Evolutionary conservation across 768 basidiomycete species (phyloP).

Genomic region (Favolaschia claudopus): DNA sequence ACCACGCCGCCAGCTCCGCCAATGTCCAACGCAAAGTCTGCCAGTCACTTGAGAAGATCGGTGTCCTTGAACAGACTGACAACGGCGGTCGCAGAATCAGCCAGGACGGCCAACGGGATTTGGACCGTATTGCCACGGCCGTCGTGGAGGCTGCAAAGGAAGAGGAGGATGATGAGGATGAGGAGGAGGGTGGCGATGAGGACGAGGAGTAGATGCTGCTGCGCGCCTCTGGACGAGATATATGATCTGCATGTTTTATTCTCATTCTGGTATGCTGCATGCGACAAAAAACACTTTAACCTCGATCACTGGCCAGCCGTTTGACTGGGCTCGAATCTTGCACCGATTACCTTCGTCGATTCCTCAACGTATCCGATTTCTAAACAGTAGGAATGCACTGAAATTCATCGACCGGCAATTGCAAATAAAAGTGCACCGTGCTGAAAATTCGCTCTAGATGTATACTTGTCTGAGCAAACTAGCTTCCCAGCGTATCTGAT

Average conservation of each 20-base stretch:
- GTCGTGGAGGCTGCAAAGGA: constrained; percentile 82
- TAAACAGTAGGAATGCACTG: too few species aligned
- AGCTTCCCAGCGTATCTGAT: too few species aligned
- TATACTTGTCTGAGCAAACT: too few species aligned
- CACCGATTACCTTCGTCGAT: too few species aligned
- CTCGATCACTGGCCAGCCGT: too few species aligned
- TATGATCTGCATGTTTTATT: constrained; percentile 50
- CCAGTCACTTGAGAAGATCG: constrained; percentile 98
- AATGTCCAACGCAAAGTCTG: constrained; percentile 95
- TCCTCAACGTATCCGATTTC: too few species aligned
- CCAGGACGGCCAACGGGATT: constrained; percentile 95
- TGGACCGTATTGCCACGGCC: constrained; percentile 92
- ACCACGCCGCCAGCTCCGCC: constrained; percentile 87
- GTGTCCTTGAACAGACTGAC: constrained; percentile 91
- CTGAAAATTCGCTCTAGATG: too few species aligned
- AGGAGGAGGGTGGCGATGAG: constrained; percentile 71
- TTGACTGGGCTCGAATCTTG: too few species aligned
- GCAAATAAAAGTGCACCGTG: too few species aligned
- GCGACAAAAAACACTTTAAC: constrained; percentile 41
- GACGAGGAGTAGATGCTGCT: constrained; percentile 67
- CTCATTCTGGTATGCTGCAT: constrained; percentile 49
- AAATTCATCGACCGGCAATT: too few species aligned
- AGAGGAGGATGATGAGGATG: constrained; percentile 78
- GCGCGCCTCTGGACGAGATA: constrained; percentile 33
- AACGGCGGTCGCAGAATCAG: constrained; percentile 96